Evolutionary conservation across 306 rosid species (phyloP), one percentile per base, ranked within the genome.

Genomic region (Cajanus cajan): DNA sequence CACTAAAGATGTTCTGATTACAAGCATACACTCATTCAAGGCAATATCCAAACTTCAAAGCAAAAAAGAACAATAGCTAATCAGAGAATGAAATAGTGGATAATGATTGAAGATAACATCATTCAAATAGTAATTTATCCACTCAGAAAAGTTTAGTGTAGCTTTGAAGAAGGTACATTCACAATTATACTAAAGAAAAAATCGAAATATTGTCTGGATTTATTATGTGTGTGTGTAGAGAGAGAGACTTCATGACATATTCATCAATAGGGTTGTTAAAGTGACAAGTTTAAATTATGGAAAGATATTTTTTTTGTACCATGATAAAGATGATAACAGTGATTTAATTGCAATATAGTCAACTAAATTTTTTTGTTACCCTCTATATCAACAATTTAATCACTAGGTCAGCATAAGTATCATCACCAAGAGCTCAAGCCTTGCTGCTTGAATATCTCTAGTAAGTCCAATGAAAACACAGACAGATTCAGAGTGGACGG

Each of bases 221-320:
- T n/a, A n/a, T n/a, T n/a, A n/a, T n/a, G n/a, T n/a, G n/a, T n/a
- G n/a, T n/a, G n/a, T n/a, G n/a, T n/a, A 55, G 33, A 55, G 34
- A 9, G 62, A 55, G 7, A 55, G 51, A 43, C 6, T 43, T 79
- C 68, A 39, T 25, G 59, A 28, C 59, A 65, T 34, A 40, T 36
- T 22, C 73, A 71, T 74, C 77, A n/a, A 74, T 22, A 43, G 55
- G 25, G 61, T 34, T 48, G 24, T 31, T 71, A 11, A 71, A 12
- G 19, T 50, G 48, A 71, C 3, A 71, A 2, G 13, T 48, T 50
- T 19, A 71, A 33, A 33, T 70, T 11, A 31, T 19, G 33, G 8
- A 48, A 31, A 47, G 39, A 25, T 11, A 2, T 10, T 47, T 51
- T 71, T 19, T 3, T 10, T 34, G 11, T 33, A 33, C 11, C 13